These are phyloP conservation scores for Collybia nuda DNA, from an alignment of 768 basidiomycete species.

Conservation along the genomic window DNA sequence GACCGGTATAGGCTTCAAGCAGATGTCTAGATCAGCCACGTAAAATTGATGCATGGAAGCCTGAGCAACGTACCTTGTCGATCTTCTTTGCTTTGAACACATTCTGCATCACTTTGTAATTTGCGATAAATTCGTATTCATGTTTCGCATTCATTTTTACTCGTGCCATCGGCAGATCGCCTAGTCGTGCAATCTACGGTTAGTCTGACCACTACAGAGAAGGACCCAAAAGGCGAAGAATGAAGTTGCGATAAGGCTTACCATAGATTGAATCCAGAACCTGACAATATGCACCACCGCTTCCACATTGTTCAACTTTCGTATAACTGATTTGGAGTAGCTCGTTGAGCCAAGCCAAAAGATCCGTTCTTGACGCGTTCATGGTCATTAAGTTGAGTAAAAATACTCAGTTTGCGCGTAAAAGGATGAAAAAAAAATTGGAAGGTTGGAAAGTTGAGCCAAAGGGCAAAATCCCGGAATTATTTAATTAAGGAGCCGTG, in stretches of 20 bases:
- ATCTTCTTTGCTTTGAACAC: constrained; percentile 90
- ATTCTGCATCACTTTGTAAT: constrained; percentile 95
- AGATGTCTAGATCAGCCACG: constrained; percentile 8
- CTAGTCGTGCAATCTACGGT: constrained; percentile 35
- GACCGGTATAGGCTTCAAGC: constrained; percentile 83
- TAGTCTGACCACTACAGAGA: constrained; percentile 4
- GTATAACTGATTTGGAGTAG: constrained; percentile 89
- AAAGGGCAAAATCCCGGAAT: not conserved
- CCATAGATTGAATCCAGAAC: constrained; percentile 94
- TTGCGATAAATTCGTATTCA: constrained; percentile 93
- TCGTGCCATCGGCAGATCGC: constrained; percentile 85
- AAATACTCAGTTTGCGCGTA: constrained; percentile 4
- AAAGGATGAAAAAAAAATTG: not conserved
- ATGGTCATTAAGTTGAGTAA: constrained; percentile 29
- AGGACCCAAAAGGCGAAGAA: constrained; percentile 1
- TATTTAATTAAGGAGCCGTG: too few relatives aligned
- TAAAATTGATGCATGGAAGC: constrained; percentile 3
- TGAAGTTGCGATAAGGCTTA: constrained; percentile 36
- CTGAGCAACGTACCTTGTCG: constrained; percentile 68
- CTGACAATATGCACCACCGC: constrained; percentile 93
- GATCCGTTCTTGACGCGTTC: constrained; percentile 82
- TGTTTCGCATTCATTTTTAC: constrained; percentile 97
- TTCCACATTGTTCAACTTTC: constrained; percentile 90
- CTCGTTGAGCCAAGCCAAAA: constrained; percentile 92
- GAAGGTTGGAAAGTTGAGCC: constrained; percentile 5